Base-by-base conservation (phyloP, 2,329 filamentous ascomycete species). In the Mariannaea sp. region DNA sequence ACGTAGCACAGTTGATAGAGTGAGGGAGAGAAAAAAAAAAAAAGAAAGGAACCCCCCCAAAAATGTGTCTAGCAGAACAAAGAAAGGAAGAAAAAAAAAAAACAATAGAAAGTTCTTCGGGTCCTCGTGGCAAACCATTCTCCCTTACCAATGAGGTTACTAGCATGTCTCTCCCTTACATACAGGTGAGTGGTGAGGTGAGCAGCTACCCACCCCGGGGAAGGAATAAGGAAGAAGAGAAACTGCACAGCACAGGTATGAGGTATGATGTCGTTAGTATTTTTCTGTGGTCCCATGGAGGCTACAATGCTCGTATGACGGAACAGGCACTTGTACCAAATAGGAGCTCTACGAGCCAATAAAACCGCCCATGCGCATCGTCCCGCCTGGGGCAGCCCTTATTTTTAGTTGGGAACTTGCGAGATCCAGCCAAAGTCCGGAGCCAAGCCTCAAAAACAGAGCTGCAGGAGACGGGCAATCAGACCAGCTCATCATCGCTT, bases 271-370 rank as follows among this genome's bases (percentile, higher is more conserved):
- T 50, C 56, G 43, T 55, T 57, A 39, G 47, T 36, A 51, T 27
- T 45, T 24, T 16, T 49, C 49, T 42, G 39, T 46, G 14, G 9
- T 29, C n/a, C n/a, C n/a, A n/a, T n/a, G n/a, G 9, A 12, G 29
- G 29, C 9, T 29, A 55, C 59, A 64, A 59, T 62, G 43, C 56
- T 61, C 44, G 58, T 55, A 51, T 50, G 60, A 65, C 62, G 22
- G 33, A 64, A n/a, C n/a, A 54, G 60, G 58, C 56, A 61, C 39
- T 61, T 57, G 36, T 32, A n/a, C n/a, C n/a, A n/a, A n/a, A n/a
- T n/a, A 42, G 50, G 49, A 49, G 47, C 27, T 9, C 38, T 53
- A 35, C 59, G 36, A 55, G 16, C 62, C 62, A 65, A 64, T 64
- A 48, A 64, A 32, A 44, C 20, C 27, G 38, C 14, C 45, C 55